A percentile compares a stretch with the other conserved stretches of the same genome.
phyloP scores from a whole-genome alignment of 2,329 filamentous ascomycete species.

The Escovopsis sp. region DNA sequence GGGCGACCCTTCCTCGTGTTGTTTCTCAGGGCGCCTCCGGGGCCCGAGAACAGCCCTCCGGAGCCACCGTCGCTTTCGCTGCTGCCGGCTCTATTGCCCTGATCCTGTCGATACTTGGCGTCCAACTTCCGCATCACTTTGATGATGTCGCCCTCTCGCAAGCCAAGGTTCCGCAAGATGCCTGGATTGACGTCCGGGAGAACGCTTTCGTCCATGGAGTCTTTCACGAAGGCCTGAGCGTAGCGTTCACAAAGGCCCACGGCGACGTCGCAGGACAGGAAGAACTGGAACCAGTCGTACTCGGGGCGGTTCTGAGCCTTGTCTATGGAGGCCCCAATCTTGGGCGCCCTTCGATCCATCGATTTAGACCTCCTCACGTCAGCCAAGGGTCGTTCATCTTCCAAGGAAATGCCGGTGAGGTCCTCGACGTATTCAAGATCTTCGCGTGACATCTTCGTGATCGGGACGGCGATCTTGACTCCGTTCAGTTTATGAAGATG shows the following conservation, averaged over 20 bases:
- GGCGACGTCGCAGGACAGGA: slow-evolving; percentile 79
- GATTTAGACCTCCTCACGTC: slow-evolving; percentile 51
- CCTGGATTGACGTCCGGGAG: slow-evolving; percentile 76
- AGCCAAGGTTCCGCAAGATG: slow-evolving; percentile 71
- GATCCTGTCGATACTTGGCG: slow-evolving; percentile 54
- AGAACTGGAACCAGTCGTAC: slow-evolving; percentile 99
- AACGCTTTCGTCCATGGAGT: slow-evolving; percentile 92
- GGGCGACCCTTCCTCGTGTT: slow-evolving; percentile 89
- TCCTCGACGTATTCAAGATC: slow-evolving; percentile 92
- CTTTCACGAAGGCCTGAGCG: slow-evolving; percentile 70
- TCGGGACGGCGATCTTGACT: slow-evolving; percentile 92
- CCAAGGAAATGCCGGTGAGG: slow-evolving; percentile 71
- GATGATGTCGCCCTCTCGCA: slow-evolving; percentile 92
- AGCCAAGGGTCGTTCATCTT: slow-evolving; percentile 86
- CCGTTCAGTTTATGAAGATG: slow-evolving; percentile 96
- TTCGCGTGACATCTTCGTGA: slow-evolving; percentile 87
- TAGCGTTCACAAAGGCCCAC: slow-evolving; percentile 91
- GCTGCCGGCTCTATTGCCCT: slow-evolving; percentile 30
- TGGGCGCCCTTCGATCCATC: slow-evolving; percentile 14
- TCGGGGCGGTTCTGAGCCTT: slow-evolving; percentile 44
- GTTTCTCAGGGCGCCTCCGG: slow-evolving; percentile 79
- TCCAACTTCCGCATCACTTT: slow-evolving; percentile 87
- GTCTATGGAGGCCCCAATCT: slow-evolving; percentile 48
- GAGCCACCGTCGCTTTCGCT: slow-evolving; percentile 43
- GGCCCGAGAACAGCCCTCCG: slow-evolving; percentile 74